Evolutionary conservation across 1,139 yeast species (phyloP), one percentile per base, ranked within the genome.

Genomic region (Lodderomyces pseudojiufengensis): DNA sequence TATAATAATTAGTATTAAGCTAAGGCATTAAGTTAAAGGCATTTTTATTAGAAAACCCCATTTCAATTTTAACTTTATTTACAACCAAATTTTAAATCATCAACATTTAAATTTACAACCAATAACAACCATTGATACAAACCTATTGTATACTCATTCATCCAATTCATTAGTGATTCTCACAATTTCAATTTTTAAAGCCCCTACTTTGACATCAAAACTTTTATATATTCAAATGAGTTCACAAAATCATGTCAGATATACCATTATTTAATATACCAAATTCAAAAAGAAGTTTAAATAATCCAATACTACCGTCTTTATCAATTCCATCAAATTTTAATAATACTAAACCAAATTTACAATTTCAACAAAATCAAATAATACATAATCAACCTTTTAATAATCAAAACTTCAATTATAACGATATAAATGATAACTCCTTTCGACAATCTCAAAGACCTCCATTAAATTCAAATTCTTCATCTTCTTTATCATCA

Each of bases 221-320:
- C n/a, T n/a, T n/a, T n/a, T n/a, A n/a, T n/a, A n/a, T n/a, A n/a
- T n/a, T n/a, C 20, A 18, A 18, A 18, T 18, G 20, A 18, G 20
- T 18, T 18, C 20, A 18, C 20, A 18, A 18, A n/a, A 13, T 9
- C 9, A 48, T 46, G 49, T 36, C 51, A 20, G 44, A 41, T n/a
- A 32, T 40, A 23, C 44, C 48, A 21, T 34, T 47, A 27, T 49
- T 48, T 35, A 48, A 47, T 30, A 36, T 47, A 13, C 51, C 52
- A 18, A 40, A 43, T 27, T 44, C 48, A n/a, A 44, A 40, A 32
- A 40, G 42, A 12, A 32, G 34, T 9, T 26, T 39, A 11, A 41
- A 37, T 31, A 38, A 29, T 18, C 42, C 26, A 18, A 11, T 31
- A 20, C 39, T 46, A 24, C 50, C 50, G 10, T 40, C 38, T 33